Percentiles rank a stretch among this genome's conserved stretches.
Evolutionary conservation across 148 eudicot species (phyloP).

Genomic region (Salicornia ramosissima): DNA sequence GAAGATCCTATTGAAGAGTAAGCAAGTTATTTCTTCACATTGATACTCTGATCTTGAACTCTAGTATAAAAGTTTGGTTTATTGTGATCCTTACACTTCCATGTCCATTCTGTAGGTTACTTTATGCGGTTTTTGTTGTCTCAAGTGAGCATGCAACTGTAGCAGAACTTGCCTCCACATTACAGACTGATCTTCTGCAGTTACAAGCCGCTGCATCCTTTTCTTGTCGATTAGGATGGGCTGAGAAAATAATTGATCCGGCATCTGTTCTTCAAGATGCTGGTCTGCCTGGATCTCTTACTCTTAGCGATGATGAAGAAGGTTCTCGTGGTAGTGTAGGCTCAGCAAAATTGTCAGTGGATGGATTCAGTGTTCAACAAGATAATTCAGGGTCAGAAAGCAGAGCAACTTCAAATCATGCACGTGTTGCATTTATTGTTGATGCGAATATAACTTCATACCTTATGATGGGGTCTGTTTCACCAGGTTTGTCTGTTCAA

Average conservation of each 20-base stretch:
- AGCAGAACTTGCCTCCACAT: conserved; percentile 83
- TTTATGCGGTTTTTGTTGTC: conserved; percentile 97
- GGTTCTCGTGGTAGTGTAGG: conserved; percentile 48
- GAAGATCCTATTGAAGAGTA: conserved; percentile 99
- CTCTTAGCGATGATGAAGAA: conserved; percentile 73
- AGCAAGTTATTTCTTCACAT: conserved; percentile 28
- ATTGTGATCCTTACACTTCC: conserved; percentile 13
- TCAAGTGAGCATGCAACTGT: conserved; percentile 97
- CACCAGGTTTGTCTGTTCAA: conserved; percentile 64
- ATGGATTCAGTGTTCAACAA: conserved; percentile 43
- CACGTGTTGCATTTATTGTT: conserved; percentile 93
- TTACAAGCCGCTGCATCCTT: conserved; percentile 97
- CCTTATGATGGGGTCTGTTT: conserved; percentile 99
- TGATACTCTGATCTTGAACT: conserved; percentile 17
- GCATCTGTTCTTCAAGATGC: conserved; percentile 78
- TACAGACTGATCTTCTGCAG: conserved; percentile 92
- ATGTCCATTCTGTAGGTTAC: conserved; percentile 54
- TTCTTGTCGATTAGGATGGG: conserved; percentile 98
- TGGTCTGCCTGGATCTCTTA: conserved; percentile 39
- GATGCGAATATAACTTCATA: conserved; percentile 98
- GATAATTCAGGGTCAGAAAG: conserved; percentile 54
- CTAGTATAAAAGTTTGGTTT: neutral
- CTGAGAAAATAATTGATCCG: conserved; percentile 85
- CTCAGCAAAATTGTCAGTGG: conserved; percentile 44
- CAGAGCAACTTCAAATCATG: conserved; percentile 44